Base-by-base conservation (phyloP, 2,329 filamentous ascomycete species). In the Chrysosphaeria jannelii region DNA sequence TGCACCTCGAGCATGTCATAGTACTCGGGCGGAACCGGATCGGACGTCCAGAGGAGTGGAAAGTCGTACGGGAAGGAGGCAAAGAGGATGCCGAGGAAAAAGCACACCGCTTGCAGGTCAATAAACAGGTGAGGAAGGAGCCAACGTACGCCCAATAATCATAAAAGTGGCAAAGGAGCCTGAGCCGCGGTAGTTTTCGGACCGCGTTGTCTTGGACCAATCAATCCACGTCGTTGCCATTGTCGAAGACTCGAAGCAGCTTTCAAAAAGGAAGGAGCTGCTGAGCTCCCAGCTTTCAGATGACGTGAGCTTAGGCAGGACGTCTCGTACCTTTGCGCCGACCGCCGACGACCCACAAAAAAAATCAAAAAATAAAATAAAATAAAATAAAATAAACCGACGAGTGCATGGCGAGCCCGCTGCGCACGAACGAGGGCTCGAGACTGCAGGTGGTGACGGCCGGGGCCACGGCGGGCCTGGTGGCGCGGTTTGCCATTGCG, bases 41-140 rank as follows among this genome's bases (percentile, higher is more conserved):
- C 63, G 14, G 62, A 61, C 24, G 67, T 69, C 58, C 75, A 88
- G 25, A 88, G 68, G 31, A 85, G 66, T 29, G 75, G 70, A 50
- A 76, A 85, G 53, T 88, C 85, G 54, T 93, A 97, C 30, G 85
- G 79, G 47, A 93, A 88, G 31, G 68, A 66, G 36, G 78, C 78
- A 59, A 93, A 97, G 46, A 97, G 68, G 44, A 93, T 78, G 36
- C 85, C 85, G 32, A 97, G 70, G 60, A 93, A 90, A 61, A 97
- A 97, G 46, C 75, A 90, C 33, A 72, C 78, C 32, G 71, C 71
- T 79, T 36, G 33, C 28, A 21, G 29, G 27, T 29, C 22, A 25
- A 23, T 25, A 29, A 28, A 21, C 25, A 23, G 17, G 25, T 23
- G 19, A 14, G 13, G 11, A 9, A 19, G 11, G 11, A 10, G 10